These are phyloP conservation scores for Ceratonia siliqua DNA, from an alignment of 306 rosid species.

Conservation along the genomic window DNA sequence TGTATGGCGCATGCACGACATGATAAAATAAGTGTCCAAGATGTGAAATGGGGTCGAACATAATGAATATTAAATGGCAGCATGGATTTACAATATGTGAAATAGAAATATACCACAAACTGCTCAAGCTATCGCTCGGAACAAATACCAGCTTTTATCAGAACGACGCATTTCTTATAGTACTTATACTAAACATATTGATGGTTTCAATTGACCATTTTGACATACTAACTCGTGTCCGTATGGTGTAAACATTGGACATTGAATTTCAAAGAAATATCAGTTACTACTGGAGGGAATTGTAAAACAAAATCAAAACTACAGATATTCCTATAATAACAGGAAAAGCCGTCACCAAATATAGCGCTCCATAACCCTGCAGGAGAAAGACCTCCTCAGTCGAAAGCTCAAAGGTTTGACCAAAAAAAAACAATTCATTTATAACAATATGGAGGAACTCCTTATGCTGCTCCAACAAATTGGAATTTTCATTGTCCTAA, in stretches of 20 bases:
- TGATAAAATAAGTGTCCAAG: constrained; percentile 16
- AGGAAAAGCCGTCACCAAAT: constrained; percentile 87
- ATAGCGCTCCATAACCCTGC: constrained; percentile 98
- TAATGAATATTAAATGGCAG: constrained; percentile 11
- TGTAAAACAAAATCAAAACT: constrained; percentile 81
- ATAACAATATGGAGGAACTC: constrained; percentile 1
- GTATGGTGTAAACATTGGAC: constrained; percentile 35
- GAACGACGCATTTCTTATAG: background rate
- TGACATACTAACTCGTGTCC: constrained; percentile 30
- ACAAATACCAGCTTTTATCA: background rate
- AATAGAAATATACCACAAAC: background rate
- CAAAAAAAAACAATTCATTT: background rate
- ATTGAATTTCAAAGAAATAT: constrained; percentile 16
- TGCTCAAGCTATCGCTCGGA: background rate
- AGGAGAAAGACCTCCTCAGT: constrained; percentile 38
- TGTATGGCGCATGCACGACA: background rate
- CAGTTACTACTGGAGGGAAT: constrained; percentile 77
- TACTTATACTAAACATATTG: background rate
- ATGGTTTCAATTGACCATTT: constrained; percentile 17
- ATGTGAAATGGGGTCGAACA: background rate
- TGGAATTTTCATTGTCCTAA: constrained; percentile 14
- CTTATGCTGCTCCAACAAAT: constrained; percentile 16
- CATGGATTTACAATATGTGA: background rate
- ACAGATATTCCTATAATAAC: constrained; percentile 91
- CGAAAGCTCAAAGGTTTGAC: constrained; percentile 26